phyloP scores from a whole-genome alignment of 2,329 filamentous ascomycete species.

The Orbilia brochopaga region DNA sequence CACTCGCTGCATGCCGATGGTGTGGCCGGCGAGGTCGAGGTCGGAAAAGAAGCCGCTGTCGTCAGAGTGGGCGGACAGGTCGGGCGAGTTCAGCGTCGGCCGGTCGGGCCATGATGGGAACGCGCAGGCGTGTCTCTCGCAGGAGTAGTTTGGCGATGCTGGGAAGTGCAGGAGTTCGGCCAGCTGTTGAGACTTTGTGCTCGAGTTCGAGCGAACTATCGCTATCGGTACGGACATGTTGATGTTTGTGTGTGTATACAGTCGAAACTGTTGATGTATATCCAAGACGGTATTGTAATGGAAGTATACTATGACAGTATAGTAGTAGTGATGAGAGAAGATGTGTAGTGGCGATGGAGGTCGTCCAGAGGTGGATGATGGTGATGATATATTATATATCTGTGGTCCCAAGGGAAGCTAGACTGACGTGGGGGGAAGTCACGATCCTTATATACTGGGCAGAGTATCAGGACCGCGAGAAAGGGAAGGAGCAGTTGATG shows the following conservation, averaged over 20 bases:
- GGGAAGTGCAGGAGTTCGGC: constrained; percentile 45
- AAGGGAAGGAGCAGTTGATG: constrained; percentile 40
- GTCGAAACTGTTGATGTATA: constrained; percentile 2
- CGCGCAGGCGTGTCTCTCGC: constrained; percentile 48
- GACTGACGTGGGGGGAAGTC: constrained; percentile 49
- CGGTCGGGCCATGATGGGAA: constrained; percentile 51
- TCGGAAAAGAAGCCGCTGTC: constrained; percentile 51
- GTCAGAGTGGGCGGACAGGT: constrained; percentile 40
- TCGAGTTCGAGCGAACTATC: constrained; percentile 50
- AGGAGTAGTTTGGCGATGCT: constrained; percentile 49
- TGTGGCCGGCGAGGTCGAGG: constrained; percentile 46
- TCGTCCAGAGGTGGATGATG: constrained; percentile 6
- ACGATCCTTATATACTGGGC: constrained; percentile 49
- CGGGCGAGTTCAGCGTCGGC: constrained; percentile 48
- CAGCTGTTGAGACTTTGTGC: constrained; percentile 48
- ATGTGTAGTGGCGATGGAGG: not conserved
- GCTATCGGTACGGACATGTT: constrained; percentile 49
- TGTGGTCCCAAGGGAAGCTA: constrained; percentile 19
- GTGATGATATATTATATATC: constrained; percentile 16
- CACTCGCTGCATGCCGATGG: constrained; percentile 44
- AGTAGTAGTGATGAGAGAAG: not conserved
- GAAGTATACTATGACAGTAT: not conserved
- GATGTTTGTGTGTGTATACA: constrained; percentile 26
- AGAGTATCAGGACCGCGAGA: constrained; percentile 22
- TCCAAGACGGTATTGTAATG: not conserved